Conservation (phyloP, 148 eudicot genomes). For the Vaccinium myrtillus region DNA sequence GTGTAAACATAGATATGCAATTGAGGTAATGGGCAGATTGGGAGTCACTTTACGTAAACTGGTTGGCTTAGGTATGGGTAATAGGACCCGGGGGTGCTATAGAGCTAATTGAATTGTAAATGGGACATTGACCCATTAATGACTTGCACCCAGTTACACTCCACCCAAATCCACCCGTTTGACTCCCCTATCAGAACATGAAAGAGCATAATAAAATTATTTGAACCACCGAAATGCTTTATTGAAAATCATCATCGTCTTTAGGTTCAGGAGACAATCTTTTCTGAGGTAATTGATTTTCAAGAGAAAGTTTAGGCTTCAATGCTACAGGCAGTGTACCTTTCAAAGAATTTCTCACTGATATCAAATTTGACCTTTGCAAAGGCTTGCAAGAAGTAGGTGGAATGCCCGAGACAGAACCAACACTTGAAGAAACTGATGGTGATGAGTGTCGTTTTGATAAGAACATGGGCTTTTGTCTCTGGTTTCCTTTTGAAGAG, state of each 20-base stretch:
- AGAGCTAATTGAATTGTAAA: too few relatives aligned
- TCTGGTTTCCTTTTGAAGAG: slow-evolving; percentile 27
- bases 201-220: neutral
- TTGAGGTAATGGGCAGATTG: too few relatives aligned
- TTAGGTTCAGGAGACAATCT: slow-evolving; percentile 38
- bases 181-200: neutral
- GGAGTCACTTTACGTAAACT: too few relatives aligned
- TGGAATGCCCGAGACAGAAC: slow-evolving; percentile 22
- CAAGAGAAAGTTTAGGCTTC: slow-evolving; percentile 42
- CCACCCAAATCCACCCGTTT: too few relatives aligned
- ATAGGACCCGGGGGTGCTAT: too few relatives aligned
- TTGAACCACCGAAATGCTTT: slow-evolving; percentile 7
- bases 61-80: too few relatives aligned
- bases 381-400: slow-evolving; percentile 29
- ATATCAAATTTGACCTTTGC: slow-evolving; percentile 26
- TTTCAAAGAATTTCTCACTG: slow-evolving; percentile 34
- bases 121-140: too few relatives aligned
- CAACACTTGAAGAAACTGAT: slow-evolving; percentile 24
- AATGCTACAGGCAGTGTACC: slow-evolving; percentile 39
- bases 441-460: slow-evolving; percentile 27
- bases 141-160: too few relatives aligned
- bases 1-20: too few relatives aligned
- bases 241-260: slow-evolving; percentile 47
- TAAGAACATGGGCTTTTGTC: slow-evolving; percentile 19
- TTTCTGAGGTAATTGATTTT: slow-evolving; percentile 57